A percentile compares a stretch with the other conserved stretches of the same genome.
These are phyloP conservation scores for Thoreauomyces humboldtii DNA, from an alignment of 192 early-diverging fungal genomes.

Conservation along the genomic window DNA sequence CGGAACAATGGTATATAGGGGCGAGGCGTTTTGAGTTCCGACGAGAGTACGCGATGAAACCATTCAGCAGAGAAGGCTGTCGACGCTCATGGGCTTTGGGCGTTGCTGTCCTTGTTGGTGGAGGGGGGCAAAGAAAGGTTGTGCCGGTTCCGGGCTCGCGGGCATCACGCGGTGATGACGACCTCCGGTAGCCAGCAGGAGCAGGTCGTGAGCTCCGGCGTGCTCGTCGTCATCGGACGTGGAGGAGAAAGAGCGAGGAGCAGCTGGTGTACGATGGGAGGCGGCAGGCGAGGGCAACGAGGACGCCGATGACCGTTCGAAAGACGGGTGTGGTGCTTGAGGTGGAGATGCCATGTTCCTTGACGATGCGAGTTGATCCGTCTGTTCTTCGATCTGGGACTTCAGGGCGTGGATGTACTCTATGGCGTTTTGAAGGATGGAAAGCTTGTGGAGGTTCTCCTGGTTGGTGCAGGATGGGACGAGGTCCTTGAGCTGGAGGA, in stretches of 20 bases:
- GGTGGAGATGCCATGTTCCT: background rate
- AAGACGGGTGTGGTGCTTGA: conserved; percentile 10
- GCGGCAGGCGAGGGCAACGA: background rate
- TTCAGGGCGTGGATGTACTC: conserved; percentile 69
- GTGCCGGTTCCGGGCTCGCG: background rate
- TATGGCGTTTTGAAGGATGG: conserved; percentile 67
- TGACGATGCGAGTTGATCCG: background rate
- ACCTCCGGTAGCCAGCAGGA: background rate
- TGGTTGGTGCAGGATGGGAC: conserved; percentile 66
- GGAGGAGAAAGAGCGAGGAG: background rate
- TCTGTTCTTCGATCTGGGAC: conserved; percentile 3
- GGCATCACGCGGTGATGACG: background rate
- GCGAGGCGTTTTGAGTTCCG: no score
- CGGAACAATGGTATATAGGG: no score
- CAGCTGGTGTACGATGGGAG: background rate
- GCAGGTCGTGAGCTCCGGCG: background rate
- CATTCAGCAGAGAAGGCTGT: conserved; percentile 1
- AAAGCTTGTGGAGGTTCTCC: conserved; percentile 69
- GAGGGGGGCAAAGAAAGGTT: background rate
- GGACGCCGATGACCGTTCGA: background rate
- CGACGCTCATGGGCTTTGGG: conserved; percentile 7
- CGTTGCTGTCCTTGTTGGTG: background rate
- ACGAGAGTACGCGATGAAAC: no score
- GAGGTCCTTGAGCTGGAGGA: conserved; percentile 69
- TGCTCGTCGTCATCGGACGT: background rate